Conservation (phyloP, 2,329 filamentous ascomycete genomes). For the Emmonsia crescens region DNA sequence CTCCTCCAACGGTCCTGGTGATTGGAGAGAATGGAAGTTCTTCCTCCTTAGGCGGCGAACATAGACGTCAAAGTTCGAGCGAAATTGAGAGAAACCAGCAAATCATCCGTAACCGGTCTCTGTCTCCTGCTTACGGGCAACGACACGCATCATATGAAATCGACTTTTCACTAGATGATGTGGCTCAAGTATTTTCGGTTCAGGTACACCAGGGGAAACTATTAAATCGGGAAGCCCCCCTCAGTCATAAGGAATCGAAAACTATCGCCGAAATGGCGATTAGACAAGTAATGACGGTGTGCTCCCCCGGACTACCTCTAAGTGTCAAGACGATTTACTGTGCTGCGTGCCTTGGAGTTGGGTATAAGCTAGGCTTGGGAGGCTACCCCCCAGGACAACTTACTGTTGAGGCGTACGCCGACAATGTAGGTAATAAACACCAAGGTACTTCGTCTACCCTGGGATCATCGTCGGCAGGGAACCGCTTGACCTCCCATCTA, state of each 20-base stretch:
- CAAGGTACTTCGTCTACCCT: background rate
- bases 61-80: background rate
- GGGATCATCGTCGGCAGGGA: background rate
- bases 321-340: constrained; percentile 19
- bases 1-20: constrained; percentile 31
- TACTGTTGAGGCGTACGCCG: constrained; percentile 18
- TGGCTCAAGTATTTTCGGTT: constrained; percentile 22
- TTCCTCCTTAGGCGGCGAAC: constrained; percentile 3
- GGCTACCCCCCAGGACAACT: constrained; percentile 18
- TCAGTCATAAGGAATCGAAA: constrained; percentile 23
- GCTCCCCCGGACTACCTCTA: constrained; percentile 18
- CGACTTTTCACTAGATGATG: constrained; percentile 21
- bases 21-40: constrained; percentile 24
- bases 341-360: constrained; percentile 28
- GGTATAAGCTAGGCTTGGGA: constrained; percentile 24
- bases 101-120: background rate
- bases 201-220: constrained; percentile 24
- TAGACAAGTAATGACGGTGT: constrained; percentile 21
- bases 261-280: constrained; percentile 24
- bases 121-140: background rate
- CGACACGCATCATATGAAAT: background rate
- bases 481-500: background rate
- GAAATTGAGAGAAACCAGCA: background rate
- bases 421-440: background rate
- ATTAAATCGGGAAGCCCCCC: constrained; percentile 18